phyloP scores from a whole-genome alignment of 31 red algal genomes.

The Endocladia muricata region DNA sequence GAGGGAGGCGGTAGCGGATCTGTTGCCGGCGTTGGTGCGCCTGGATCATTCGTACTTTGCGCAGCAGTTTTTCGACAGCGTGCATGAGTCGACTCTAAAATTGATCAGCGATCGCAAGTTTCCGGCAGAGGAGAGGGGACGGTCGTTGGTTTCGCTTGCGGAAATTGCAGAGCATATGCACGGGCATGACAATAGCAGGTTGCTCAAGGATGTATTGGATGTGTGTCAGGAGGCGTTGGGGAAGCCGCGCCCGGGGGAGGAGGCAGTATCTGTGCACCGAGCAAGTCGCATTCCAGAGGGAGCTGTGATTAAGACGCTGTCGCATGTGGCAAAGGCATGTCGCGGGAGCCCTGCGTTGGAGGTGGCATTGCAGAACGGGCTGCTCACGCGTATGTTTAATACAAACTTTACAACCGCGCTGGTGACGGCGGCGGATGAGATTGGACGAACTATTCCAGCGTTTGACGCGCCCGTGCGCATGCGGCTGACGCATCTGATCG shows the following conservation, averaged over 20 bases:
- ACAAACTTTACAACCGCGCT: slow-evolving; percentile 45
- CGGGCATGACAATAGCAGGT: neutral
- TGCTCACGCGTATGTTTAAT: slow-evolving; percentile 37
- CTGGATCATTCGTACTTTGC: slow-evolving; percentile 43
- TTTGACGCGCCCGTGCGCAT: slow-evolving; percentile 17
- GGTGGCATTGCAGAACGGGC: slow-evolving; percentile 12
- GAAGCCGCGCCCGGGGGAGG: neutral
- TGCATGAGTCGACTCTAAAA: slow-evolving; percentile 38
- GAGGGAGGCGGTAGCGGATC: slow-evolving; percentile 56
- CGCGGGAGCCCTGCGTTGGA: slow-evolving; percentile 38
- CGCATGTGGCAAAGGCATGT: slow-evolving; percentile 31
- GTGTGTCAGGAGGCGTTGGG: slow-evolving; percentile 43
- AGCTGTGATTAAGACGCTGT: slow-evolving; percentile 31
- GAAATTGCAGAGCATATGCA: slow-evolving; percentile 60
- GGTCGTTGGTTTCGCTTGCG: slow-evolving; percentile 67
- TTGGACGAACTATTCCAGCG: slow-evolving; percentile 30
- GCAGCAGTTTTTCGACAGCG: slow-evolving; percentile 29
- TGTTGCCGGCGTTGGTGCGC: slow-evolving; percentile 68
- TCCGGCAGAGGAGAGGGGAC: slow-evolving; percentile 44
- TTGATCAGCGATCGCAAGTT: slow-evolving; percentile 34
- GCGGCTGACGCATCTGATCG: slow-evolving; percentile 42
- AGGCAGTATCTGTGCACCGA: neutral
- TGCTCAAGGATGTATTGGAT: slow-evolving; percentile 61
- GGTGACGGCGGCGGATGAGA: slow-evolving; percentile 33
- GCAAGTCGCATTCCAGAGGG: slow-evolving; percentile 3